Evolutionary conservation across 2,329 filamentous ascomycete species (phyloP), one percentile per base, ranked within the genome.

Genomic region (Arthrobotrys musiformis): DNA sequence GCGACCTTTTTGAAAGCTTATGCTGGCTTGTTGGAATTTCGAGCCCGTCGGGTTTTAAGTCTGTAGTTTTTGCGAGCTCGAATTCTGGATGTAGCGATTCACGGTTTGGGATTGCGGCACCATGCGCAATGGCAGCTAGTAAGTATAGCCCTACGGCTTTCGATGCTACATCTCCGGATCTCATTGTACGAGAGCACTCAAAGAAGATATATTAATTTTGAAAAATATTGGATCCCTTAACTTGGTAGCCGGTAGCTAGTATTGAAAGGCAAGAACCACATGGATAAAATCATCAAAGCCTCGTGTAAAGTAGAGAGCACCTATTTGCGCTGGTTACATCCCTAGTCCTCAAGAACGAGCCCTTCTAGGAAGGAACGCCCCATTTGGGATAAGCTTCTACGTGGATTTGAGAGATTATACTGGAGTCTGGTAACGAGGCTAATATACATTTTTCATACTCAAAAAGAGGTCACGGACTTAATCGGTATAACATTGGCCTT

Each of bases 361-460:
- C 19, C 15, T 56, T n/a, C 2, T 17, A 19, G 48, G 15, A 54
- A 54, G 22, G 1, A 5, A 28, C 2, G 11, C 28, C 22, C 17
- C 8, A 46, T 6, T 40, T 48, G 22, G 15, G 13, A 15, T 4
- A 58, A n/a, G 19, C 26, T 58, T 26, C n/a, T 33, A 56, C 54
- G 54, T 19, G 9, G 13, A n/a, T 58, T 58, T 58, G 54, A 40
- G 54, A 40, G 54, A 40, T 40, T 58, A 40, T 58, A 26, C 4
- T 9, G 30, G 9, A 33, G 30, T 4, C n/a, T n/a, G n/a, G n/a
- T n/a, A n/a, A n/a, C n/a, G n/a, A n/a, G n/a, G n/a, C n/a, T n/a
- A n/a, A n/a, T n/a, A n/a, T n/a, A n/a, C n/a, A n/a, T n/a, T n/a
- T n/a, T n/a, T n/a, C n/a, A n/a, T n/a, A n/a, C n/a, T n/a, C n/a